phyloP scores from a whole-genome alignment of 495 filamentous ascomycete genomes.

The Letharia columbiana region DNA sequence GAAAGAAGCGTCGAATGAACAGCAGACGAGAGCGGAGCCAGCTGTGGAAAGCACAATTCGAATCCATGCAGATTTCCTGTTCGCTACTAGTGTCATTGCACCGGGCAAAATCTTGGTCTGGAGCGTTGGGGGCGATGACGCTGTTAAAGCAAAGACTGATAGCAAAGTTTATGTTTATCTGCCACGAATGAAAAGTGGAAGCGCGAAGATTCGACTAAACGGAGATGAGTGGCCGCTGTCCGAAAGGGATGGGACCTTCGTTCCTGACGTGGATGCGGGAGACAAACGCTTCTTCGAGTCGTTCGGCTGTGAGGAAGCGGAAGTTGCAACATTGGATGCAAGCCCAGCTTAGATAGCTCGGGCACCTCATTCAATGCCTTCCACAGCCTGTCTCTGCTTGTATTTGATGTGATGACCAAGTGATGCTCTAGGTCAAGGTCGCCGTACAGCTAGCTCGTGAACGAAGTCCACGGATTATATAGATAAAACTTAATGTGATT shows the following conservation, averaged over 20 bases:
- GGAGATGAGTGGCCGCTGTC: slow-evolving; percentile 76
- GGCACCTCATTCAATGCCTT: background rate
- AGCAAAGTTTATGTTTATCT: background rate
- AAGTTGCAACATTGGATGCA: slow-evolving; percentile 57
- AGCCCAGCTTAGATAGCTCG: slow-evolving; percentile 9
- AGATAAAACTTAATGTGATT: background rate
- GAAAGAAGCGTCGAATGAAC: slow-evolving; percentile 45
- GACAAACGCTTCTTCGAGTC: slow-evolving; percentile 53
- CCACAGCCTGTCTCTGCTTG: background rate
- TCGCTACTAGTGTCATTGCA: slow-evolving; percentile 61
- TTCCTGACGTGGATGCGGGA: slow-evolving; percentile 37
- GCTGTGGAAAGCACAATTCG: slow-evolving; percentile 56
- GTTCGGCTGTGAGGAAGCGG: slow-evolving; percentile 56
- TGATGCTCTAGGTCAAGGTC: background rate
- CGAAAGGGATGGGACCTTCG: slow-evolving; percentile 25
- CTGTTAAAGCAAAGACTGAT: slow-evolving; percentile 44
- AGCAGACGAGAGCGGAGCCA: slow-evolving; percentile 51
- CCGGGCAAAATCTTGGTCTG: slow-evolving; percentile 60
- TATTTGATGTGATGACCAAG: background rate
- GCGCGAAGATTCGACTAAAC: slow-evolving; percentile 44
- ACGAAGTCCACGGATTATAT: background rate
- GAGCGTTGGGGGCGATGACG: slow-evolving; percentile 49
- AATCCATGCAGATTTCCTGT: slow-evolving; percentile 70
- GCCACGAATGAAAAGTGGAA: background rate
- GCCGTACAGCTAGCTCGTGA: background rate